phyloP scores from a whole-genome alignment of 331 rosid genomes.

The Malus hybrid region DNA sequence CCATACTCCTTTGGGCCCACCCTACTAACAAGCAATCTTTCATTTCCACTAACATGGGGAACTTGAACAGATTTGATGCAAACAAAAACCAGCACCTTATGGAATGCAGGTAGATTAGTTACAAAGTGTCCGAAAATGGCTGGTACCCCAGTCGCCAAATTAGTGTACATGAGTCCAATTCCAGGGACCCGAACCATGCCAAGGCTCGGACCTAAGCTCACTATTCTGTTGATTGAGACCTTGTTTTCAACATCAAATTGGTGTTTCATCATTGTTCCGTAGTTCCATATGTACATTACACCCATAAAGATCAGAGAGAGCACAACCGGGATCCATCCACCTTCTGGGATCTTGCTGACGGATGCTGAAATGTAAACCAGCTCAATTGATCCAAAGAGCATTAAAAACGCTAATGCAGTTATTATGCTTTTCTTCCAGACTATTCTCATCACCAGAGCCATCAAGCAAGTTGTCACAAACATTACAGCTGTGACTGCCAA shows the following conservation, averaged over 20 bases:
- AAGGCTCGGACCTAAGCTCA: slow-evolving; percentile 54
- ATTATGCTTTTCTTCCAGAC: slow-evolving; percentile 52
- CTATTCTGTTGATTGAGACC: slow-evolving; percentile 50
- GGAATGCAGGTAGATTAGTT: slow-evolving; percentile 73
- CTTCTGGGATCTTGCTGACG: slow-evolving; percentile 50
- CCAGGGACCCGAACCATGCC: slow-evolving; percentile 78
- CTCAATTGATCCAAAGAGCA: slow-evolving; percentile 57
- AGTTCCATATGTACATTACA: slow-evolving; percentile 66
- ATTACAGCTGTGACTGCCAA: slow-evolving; percentile 57
- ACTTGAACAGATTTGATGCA: slow-evolving; percentile 59
- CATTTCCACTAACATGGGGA: slow-evolving; percentile 43
- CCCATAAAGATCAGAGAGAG: slow-evolving; percentile 40
- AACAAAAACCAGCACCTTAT: slow-evolving; percentile 56
- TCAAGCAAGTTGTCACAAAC: slow-evolving; percentile 77
- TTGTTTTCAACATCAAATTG: slow-evolving; percentile 70
- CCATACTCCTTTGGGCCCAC: slow-evolving; percentile 51
- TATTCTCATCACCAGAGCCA: slow-evolving; percentile 51
- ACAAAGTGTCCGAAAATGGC: slow-evolving; percentile 66
- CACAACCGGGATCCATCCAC: slow-evolving; percentile 70
- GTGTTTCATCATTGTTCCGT: slow-evolving; percentile 65
- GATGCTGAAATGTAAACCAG: slow-evolving; percentile 56
- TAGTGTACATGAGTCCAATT: slow-evolving; percentile 52
- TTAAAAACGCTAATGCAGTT: slow-evolving; percentile 39
- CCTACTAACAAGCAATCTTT: slow-evolving; percentile 50
- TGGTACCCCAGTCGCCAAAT: slow-evolving; percentile 56